Evolutionary conservation across 2,329 filamentous ascomycete genomes (phyloP).

Genomic region (Intubia oerlemansii): DNA sequence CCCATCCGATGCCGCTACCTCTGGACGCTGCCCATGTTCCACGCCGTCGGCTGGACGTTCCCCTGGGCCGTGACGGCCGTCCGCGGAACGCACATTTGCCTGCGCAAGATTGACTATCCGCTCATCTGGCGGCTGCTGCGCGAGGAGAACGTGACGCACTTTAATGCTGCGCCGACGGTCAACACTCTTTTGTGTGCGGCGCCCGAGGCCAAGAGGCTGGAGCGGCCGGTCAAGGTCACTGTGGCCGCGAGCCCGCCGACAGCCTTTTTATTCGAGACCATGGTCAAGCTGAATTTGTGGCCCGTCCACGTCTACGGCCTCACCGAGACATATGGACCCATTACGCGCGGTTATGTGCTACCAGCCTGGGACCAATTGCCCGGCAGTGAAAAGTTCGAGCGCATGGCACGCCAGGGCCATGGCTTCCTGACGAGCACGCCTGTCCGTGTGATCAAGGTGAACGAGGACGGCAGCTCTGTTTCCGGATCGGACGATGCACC

Average conservation of each 20-base stretch:
- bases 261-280: constrained; percentile 77
- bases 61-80: constrained; percentile 81
- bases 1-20: constrained; percentile 57
- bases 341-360: constrained; percentile 82
- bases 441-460: constrained; percentile 55
- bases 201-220: constrained; percentile 48
- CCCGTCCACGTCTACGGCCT: constrained; percentile 88
- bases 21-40: constrained; percentile 82
- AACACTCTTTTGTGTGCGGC: constrained; percentile 80
- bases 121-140: constrained; percentile 81
- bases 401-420: constrained; percentile 88
- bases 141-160: constrained; percentile 76
- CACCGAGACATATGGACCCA: constrained; percentile 81
- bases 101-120: constrained; percentile 87
- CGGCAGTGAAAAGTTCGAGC: constrained; percentile 55
- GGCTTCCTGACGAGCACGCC: constrained; percentile 72
- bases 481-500: constrained; percentile 10
- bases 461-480: constrained; percentile 30
- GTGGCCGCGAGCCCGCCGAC: constrained; percentile 86
- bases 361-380: constrained; percentile 64
- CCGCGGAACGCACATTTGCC: constrained; percentile 81
- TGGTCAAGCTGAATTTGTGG: constrained; percentile 66
- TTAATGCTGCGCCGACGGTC: constrained; percentile 88
- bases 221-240: constrained; percentile 58
- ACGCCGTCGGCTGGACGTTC: constrained; percentile 63